Evolutionary conservation across 108 stramenopile genomes (phyloP).

Genomic region (Conticribra guillardii): DNA sequence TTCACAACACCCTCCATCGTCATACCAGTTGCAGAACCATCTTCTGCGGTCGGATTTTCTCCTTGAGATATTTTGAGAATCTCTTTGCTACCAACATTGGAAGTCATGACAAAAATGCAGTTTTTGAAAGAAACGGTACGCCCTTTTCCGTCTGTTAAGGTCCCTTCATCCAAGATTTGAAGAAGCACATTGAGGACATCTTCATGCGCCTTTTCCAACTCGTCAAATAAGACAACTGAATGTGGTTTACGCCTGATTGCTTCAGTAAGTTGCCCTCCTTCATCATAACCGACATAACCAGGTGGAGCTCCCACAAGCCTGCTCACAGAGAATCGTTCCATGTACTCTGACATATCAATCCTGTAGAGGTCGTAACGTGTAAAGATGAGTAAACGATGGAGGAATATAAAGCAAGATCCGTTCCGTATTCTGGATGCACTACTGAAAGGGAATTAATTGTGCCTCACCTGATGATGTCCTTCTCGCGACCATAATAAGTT

Average conservation of each 20-base stretch:
- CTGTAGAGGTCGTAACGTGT: too few species aligned
- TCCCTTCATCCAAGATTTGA: constrained; percentile 96
- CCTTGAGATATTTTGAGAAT: constrained; percentile 76
- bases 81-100: constrained; percentile 89
- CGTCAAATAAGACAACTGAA: constrained; percentile 79
- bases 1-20: constrained; percentile 61
- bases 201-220: constrained; percentile 92
- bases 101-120: constrained; percentile 95
- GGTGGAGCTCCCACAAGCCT: constrained; percentile 93
- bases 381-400: too few species aligned
- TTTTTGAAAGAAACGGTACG: constrained; percentile 93
- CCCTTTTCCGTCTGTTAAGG: constrained; percentile 95
- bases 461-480: constrained; percentile 87
- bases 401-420: too few species aligned
- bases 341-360: constrained; percentile 95
- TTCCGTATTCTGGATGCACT: too few species aligned
- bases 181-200: constrained; percentile 93
- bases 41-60: constrained; percentile 36
- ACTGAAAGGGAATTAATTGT: too few species aligned
- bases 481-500: constrained; percentile 85
- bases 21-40: constrained; percentile 45
- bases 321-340: constrained; percentile 92
- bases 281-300: constrained; percentile 94
- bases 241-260: constrained; percentile 85
- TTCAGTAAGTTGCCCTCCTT: constrained; percentile 96